A percentile compares a stretch with the other conserved stretches of the same genome.
phyloP scores from a whole-genome alignment of 495 filamentous ascomycete genomes.

The Aspergillus heteromorphus region DNA sequence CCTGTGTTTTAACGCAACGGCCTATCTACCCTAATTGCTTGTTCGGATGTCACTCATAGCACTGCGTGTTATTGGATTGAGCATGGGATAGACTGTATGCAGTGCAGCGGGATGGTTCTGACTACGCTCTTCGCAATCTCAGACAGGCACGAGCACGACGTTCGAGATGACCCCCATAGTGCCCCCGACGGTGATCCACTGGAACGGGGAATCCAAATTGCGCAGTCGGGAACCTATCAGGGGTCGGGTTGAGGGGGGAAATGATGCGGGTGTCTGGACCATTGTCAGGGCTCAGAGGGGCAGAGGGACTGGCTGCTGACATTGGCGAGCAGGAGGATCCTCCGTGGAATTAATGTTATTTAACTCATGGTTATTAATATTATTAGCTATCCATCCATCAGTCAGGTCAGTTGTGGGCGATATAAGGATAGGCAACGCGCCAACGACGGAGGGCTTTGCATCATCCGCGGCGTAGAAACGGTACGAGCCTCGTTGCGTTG shows the following conservation, averaged over 20 bases:
- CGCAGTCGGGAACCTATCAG: conserved; percentile 20
- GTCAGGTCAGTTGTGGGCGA: no score
- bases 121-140: neutral
- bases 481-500: neutral
- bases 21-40: neutral
- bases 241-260: conserved; percentile 4
- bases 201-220: conserved; percentile 10
- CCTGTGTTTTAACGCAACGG: neutral
- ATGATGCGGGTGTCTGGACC: neutral
- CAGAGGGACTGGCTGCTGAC: neutral
- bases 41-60: no score
- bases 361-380: no score
- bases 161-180: conserved; percentile 4
- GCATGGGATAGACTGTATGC: no score
- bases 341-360: no score
- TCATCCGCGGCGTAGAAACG: neutral
- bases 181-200: conserved; percentile 16
- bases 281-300: conserved; percentile 5
- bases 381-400: no score
- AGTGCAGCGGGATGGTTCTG: neutral
- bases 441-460: neutral
- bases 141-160: conserved; percentile 5
- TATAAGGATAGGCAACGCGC: neutral
- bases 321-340: neutral
- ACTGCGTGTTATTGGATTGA: neutral